Evolutionary conservation across 2,329 filamentous ascomycete species (phyloP).

Genomic region (Fusarium sp.): DNA sequence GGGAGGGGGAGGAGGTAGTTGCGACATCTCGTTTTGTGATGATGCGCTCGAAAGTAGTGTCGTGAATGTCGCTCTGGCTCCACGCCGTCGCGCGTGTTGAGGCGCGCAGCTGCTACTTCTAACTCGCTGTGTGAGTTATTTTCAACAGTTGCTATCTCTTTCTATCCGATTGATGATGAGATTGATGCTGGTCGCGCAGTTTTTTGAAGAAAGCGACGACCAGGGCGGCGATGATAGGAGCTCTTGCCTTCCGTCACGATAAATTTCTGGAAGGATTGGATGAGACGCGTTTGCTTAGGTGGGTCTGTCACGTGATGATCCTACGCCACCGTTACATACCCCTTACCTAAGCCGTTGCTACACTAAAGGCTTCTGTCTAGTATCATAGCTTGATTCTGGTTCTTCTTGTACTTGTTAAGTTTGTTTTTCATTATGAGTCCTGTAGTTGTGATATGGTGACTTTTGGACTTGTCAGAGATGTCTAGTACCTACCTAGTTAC

Average conservation of each 20-base stretch:
- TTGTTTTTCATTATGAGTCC: too few relatives aligned
- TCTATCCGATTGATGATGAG: slow-evolving; percentile 33
- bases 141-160: neutral
- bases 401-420: too few relatives aligned
- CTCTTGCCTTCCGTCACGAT: slow-evolving; percentile 44
- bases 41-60: slow-evolving; percentile 41
- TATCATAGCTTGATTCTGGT: too few relatives aligned
- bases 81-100: slow-evolving; percentile 50
- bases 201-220: slow-evolving; percentile 44
- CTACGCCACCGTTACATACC: too few relatives aligned
- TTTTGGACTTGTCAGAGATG: too few relatives aligned
- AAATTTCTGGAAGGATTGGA: slow-evolving; percentile 47
- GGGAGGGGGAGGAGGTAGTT: slow-evolving; percentile 64
- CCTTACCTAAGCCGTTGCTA: too few relatives aligned
- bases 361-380: too few relatives aligned
- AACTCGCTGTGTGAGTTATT: slow-evolving; percentile 24
- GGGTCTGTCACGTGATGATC: slow-evolving; percentile 42
- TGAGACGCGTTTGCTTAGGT: slow-evolving; percentile 28
- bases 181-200: slow-evolving; percentile 44
- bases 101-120: slow-evolving; percentile 45
- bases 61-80: slow-evolving; percentile 44
- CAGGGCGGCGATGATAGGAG: slow-evolving; percentile 44
- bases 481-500: too few relatives aligned
- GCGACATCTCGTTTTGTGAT: slow-evolving; percentile 57
- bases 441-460: too few relatives aligned